Conservation (phyloP, 352 stramenopile genomes). For the Phytophthora hibernalis region DNA sequence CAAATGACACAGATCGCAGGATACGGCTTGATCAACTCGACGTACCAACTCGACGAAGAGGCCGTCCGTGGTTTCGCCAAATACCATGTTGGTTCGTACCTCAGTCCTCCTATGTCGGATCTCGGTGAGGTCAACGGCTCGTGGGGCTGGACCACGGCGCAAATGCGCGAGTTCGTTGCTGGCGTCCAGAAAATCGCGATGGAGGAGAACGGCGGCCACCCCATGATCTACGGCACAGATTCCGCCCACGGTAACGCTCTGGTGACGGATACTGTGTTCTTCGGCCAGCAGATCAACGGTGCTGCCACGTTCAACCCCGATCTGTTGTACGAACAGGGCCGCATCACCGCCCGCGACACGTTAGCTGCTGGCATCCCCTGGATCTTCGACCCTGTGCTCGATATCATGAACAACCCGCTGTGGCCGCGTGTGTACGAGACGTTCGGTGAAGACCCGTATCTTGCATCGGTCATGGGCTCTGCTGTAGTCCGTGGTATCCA, state of each 20-base stretch:
- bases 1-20: slow-evolving; percentile 92
- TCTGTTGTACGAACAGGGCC: slow-evolving; percentile 59
- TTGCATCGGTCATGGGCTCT: slow-evolving; percentile 75
- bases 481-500: slow-evolving; percentile 80
- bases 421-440: slow-evolving; percentile 92
- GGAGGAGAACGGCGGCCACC: slow-evolving; percentile 60
- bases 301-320: slow-evolving; percentile 88
- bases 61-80: slow-evolving; percentile 64
- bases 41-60: slow-evolving; percentile 62
- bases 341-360: slow-evolving; percentile 61
- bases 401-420: slow-evolving; percentile 80
- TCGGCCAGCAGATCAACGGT: slow-evolving; percentile 84
- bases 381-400: slow-evolving; percentile 87
- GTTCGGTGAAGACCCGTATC: slow-evolving; percentile 89
- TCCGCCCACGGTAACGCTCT: slow-evolving; percentile 88
- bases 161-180: slow-evolving; percentile 72
- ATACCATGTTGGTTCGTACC: slow-evolving; percentile 84
- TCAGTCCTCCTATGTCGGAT: slow-evolving; percentile 58
- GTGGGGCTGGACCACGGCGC: slow-evolving; percentile 48
- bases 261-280: slow-evolving; percentile 73
- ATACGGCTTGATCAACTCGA: slow-evolving; percentile 61
- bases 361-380: slow-evolving; percentile 81
- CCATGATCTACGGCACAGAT: slow-evolving; percentile 87
- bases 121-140: slow-evolving; percentile 16
- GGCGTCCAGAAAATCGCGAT: slow-evolving; percentile 78